Evolutionary conservation across 208 protist species (phyloP).

Genomic region (Angomonas deanei): DNA sequence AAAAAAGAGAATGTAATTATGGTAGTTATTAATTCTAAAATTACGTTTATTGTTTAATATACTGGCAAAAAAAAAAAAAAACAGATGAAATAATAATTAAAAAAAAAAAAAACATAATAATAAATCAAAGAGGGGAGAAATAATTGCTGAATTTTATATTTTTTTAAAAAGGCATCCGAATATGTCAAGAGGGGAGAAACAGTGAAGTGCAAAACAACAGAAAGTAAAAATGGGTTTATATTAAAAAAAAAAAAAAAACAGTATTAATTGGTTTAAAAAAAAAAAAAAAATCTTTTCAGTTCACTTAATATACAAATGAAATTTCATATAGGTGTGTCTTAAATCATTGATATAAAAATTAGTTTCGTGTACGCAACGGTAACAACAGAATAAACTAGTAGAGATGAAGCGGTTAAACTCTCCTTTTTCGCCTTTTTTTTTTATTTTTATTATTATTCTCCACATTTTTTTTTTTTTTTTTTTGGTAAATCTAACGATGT

Average conservation of each 20-base stretch:
- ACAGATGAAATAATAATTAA: not conserved
- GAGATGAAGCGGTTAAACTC: no score
- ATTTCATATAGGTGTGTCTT: no score
- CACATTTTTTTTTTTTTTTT: no score
- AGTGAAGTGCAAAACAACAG: conserved; percentile 9
- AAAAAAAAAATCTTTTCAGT: conserved; percentile 2
- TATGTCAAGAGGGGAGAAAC: not conserved
- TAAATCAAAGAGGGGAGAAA: not conserved
- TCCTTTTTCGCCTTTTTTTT: no score
- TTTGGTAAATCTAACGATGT: no score
- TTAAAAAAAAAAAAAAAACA: conserved; percentile 16
- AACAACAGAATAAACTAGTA: no score
- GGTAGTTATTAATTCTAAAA: no score
- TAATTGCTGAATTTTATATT: not conserved
- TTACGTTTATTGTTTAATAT: no score
- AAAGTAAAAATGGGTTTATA: conserved; percentile 1
- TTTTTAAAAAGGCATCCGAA: not conserved
- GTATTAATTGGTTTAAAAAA: not conserved
- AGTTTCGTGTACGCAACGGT: no score
- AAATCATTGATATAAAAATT: not conserved
- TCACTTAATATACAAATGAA: no score
- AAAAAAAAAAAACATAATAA: not conserved
- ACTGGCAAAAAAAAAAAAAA: conserved; percentile 7
- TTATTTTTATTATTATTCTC: no score
- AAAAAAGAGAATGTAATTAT: no score